Evolutionary conservation across 257 asterid species (phyloP), one percentile per base, ranked within the genome.

Genomic region (Fraxinus excelsior): DNA sequence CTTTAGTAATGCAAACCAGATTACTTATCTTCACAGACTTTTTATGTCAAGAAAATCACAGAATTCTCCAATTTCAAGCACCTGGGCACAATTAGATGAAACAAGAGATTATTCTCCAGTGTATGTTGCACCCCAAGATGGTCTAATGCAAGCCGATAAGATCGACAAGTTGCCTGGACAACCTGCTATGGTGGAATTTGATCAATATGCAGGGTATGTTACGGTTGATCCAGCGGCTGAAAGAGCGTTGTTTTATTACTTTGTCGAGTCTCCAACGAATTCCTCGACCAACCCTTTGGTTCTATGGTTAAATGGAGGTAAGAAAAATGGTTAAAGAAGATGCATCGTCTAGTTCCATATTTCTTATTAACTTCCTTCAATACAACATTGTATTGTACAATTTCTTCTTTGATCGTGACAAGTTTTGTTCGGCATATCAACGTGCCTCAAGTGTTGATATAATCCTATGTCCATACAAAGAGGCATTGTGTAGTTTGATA

Each of bases 291-390:
- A 82, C 16, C 90, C 90, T 64, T 83, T 88, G 29, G 81, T 85
- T 67, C 72, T 86, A 37, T 90, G 95, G 95, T 78, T 90, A 34
- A 88, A 84, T 70, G 91, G 91, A 82, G 90, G 95, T 87, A 85
- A 53, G 25, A 3, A 53, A 53, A 53, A 53, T 6, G 26, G 26
- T 26, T n/a, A 14, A 46, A 46, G 56, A 46, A 46, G 56, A 46
- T 46, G 56, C 56, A 46, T 46, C 16, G 56, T 14, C 16, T 46
- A 16, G 56, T 46, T 46, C 5, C 5, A 44, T 44, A 13, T 14
- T 14, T 46, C 56, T 7, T 16, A 46, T 0, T 46, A 46, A 46
- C 56, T 46, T 46, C 56, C 7, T 46, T 46, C 56, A 2, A 13
- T n/a, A 46, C 56, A 46, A 46, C 4, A 46, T 14, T 46, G n/a